These are phyloP conservation scores for Tetracentron sinense DNA, from an alignment of 164 flowering plant species.

Conservation along the genomic window DNA sequence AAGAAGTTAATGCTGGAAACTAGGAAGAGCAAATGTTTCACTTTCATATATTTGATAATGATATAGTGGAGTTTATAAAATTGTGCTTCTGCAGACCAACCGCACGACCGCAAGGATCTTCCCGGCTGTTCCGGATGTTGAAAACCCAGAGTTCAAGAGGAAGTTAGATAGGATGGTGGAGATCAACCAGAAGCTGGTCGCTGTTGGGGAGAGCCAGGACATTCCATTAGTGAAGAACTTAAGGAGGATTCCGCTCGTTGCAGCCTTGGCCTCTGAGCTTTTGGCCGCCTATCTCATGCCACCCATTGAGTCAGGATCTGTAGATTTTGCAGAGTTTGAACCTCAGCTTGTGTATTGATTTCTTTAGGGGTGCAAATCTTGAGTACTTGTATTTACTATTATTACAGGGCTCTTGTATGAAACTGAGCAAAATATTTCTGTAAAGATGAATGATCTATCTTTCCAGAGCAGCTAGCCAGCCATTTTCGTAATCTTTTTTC, in stretches of 20 bases:
- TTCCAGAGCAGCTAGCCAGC: too few relatives aligned
- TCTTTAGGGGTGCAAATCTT: conserved; percentile 3
- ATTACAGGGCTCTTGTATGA: neutral
- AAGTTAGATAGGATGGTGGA: conserved; percentile 90
- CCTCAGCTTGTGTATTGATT: conserved; percentile 76
- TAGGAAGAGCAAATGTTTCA: neutral
- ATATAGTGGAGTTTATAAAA: neutral
- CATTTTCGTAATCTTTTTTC: too few relatives aligned
- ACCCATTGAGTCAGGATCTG: conserved; percentile 92
- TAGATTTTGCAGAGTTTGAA: conserved; percentile 89
- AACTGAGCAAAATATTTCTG: conserved; percentile 4
- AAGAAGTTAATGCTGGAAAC: too few relatives aligned
- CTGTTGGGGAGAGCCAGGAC: conserved; percentile 64
- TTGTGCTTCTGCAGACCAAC: conserved; percentile 63
- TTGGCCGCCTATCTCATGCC: conserved; percentile 95
- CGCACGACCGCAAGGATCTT: conserved; percentile 95
- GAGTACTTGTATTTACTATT: neutral
- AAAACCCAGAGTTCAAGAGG: conserved; percentile 97
- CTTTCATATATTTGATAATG: neutral
- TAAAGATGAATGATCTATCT: too few relatives aligned
- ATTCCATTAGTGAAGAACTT: conserved; percentile 75
- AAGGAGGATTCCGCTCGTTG: conserved; percentile 77
- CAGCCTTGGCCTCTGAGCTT: conserved; percentile 74
- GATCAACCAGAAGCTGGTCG: conserved; percentile 64
- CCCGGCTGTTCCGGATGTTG: conserved; percentile 94